Conservation (phyloP, 2,329 filamentous ascomycete genomes). For the Tolypocladium ovalisporum region DNA sequence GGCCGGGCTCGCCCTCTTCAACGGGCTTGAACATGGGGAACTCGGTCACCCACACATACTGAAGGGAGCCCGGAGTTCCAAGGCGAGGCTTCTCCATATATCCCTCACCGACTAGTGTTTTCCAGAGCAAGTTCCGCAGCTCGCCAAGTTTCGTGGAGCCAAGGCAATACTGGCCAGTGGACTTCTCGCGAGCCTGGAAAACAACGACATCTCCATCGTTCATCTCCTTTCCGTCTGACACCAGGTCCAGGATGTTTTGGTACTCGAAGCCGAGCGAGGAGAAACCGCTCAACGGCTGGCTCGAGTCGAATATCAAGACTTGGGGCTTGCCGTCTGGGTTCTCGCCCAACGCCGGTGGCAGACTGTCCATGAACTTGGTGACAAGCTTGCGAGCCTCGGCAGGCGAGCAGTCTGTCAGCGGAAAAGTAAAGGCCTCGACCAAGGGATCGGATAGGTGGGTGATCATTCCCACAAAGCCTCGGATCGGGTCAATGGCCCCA, state of each 20-base stretch:
- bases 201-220: constrained; percentile 63
- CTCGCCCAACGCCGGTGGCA: constrained; percentile 46
- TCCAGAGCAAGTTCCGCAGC: constrained; percentile 59
- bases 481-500: constrained; percentile 42
- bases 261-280: constrained; percentile 59
- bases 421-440: constrained; percentile 65
- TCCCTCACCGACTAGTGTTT: constrained; percentile 51
- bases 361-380: constrained; percentile 56
- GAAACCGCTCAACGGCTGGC: constrained; percentile 65
- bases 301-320: constrained; percentile 63
- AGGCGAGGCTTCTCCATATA: constrained; percentile 35
- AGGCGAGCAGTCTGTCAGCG: constrained; percentile 39
- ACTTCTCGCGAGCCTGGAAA: constrained; percentile 64
- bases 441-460: constrained; percentile 55
- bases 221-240: constrained; percentile 30
- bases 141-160: constrained; percentile 65
- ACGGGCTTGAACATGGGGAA: constrained; percentile 87
- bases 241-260: constrained; percentile 40
- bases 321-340: constrained; percentile 73
- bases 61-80: constrained; percentile 33
- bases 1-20: constrained; percentile 54
- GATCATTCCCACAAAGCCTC: constrained; percentile 65
- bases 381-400: constrained; percentile 52
- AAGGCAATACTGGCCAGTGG: constrained; percentile 38
- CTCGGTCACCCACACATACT: constrained; percentile 75